Evolutionary conservation across 345 rosid genomes (phyloP), one percentile per base, ranked within the genome.

Genomic region (Salix caprea): DNA sequence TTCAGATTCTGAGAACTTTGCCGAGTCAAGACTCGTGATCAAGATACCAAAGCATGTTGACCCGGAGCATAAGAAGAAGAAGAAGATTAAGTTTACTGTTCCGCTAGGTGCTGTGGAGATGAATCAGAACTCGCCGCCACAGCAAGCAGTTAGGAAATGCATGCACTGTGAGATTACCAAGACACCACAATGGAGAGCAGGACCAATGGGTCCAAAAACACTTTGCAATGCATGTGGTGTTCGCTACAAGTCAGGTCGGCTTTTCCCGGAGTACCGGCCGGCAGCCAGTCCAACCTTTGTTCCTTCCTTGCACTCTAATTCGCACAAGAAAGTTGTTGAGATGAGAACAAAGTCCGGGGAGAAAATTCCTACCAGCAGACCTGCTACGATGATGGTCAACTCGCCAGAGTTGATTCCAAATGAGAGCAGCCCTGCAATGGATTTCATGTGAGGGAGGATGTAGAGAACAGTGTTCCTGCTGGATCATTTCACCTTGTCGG

Each of bases 151-250:
- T 21, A 88, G 98, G 89, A 94, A 92, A 85, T 96, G 99, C 66
- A 71, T 94, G 93, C 99, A 96, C 37, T 96, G 98, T 30, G 97
- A 94, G 84, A 89, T 94, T 42, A 96, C 98, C 2, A 92, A 91
- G 88, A 96, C 99, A 0, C 99, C 99, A 0, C 99, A 96, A 77
- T 96, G 99, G 99, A 87, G 99, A 78, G 95, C 97, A 6, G 99
- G 99, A 2, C 99, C 99, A 36, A 83, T 91, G 97, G 99, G 99
- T 1, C 98, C 97, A 6, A 96, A 96, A 84, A 94, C 99, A 11
- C 97, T 96, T 36, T 92, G 99, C 87, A 96, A 96, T 37, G 99
- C 99, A 5, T 96, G 99, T 1, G 99, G 99, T 0, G 98, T 96
- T 24, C 95, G 98, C 30, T 87, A 86, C 84, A 96, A 96, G 79